These are phyloP conservation scores for Blastosporella zonata DNA, from an alignment of 1,284 basidiomycete genomes.

Conservation along the genomic window DNA sequence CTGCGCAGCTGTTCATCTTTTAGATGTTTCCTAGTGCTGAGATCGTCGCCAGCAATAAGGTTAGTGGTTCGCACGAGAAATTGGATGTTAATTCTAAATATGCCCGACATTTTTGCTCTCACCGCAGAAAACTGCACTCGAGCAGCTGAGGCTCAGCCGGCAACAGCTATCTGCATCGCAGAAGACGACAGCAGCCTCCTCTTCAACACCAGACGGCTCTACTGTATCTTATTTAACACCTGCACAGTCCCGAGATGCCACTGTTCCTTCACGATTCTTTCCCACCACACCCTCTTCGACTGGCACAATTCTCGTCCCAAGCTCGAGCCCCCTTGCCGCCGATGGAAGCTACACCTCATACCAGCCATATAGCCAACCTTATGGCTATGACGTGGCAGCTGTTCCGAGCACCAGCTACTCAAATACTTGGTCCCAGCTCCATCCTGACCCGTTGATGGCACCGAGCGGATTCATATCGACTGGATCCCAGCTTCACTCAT, in stretches of 20 bases:
- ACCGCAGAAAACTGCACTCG: slow-evolving; percentile 53
- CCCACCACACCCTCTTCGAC: slow-evolving; percentile 33
- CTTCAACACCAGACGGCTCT: slow-evolving; percentile 26
- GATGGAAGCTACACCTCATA: slow-evolving; percentile 38
- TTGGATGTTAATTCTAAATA: slow-evolving; percentile 21
- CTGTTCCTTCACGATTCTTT: slow-evolving; percentile 40
- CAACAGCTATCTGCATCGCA: slow-evolving; percentile 37
- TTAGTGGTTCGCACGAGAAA: slow-evolving; percentile 22
- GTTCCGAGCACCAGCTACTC: slow-evolving; percentile 36
- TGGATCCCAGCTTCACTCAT: slow-evolving; percentile 42
- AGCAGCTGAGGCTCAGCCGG: slow-evolving; percentile 60
- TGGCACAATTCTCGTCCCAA: slow-evolving; percentile 67
- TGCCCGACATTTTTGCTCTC: slow-evolving; percentile 19
- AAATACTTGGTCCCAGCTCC: slow-evolving; percentile 37
- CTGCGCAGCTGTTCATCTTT: slow-evolving; percentile 15
- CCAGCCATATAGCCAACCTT: slow-evolving; percentile 32
- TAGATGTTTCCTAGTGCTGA: slow-evolving; percentile 33
- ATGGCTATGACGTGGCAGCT: slow-evolving; percentile 40
- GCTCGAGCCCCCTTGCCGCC: slow-evolving; percentile 59
- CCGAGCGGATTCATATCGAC: slow-evolving; percentile 57
- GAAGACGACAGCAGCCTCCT: slow-evolving; percentile 31
- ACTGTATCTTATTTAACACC: slow-evolving; percentile 31
- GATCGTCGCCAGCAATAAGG: slow-evolving; percentile 36
- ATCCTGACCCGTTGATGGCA: slow-evolving; percentile 54
- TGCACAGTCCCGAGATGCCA: slow-evolving; percentile 46